Base-by-base conservation (phyloP, 257 asterid genomes). In the Gentiana dahurica region DNA sequence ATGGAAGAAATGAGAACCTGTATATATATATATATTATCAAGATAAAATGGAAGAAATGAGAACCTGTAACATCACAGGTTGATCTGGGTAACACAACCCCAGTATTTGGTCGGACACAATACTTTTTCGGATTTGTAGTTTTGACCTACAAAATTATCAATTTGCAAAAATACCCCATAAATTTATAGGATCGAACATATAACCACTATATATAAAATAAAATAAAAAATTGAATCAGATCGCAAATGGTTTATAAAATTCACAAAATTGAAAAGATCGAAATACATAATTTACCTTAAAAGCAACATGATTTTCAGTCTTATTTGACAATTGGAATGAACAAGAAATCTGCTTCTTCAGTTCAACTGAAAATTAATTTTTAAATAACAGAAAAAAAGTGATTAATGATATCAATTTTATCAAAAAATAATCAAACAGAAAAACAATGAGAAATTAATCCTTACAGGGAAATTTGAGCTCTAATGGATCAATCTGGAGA, bases 81-180 rank as follows among this genome's bases (percentile, higher is more conserved):
- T 32, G 89, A 74, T 61, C 66, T 74, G 36, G 96, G 96, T 82
- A 71, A 68, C 39, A 84, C 85, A 56, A 82, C 63, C 49, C 96
- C 94, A 7, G 80, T 80, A 68, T 84, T 84, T 2, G 97, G 97
- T 51, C 92, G 79, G 54, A 83, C 95, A 50, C 79, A 75, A 58
- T 89, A 89, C 61, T 83, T 86, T 73, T 81, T 86, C 7, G 95
- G 95, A 56, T 89, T 85, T 51, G 95, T 89, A 12, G 97, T 75
- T 60, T 71, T 68, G 36, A 71, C 78, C 78, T 75, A 54, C 4
- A 46, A 69, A 67, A 50, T 41, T 10, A 41, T 2, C 46, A 41
- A 5, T 41, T 3, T 41, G 46, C 46, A 2, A 24, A 24, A 24
- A 24, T 24, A 24, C 24, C 24, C 24, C 24, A 24, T 24, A 24